These are phyloP conservation scores for Parmales sp. DNA, from an alignment of 108 stramenopile genomes.

Conservation along the genomic window DNA sequence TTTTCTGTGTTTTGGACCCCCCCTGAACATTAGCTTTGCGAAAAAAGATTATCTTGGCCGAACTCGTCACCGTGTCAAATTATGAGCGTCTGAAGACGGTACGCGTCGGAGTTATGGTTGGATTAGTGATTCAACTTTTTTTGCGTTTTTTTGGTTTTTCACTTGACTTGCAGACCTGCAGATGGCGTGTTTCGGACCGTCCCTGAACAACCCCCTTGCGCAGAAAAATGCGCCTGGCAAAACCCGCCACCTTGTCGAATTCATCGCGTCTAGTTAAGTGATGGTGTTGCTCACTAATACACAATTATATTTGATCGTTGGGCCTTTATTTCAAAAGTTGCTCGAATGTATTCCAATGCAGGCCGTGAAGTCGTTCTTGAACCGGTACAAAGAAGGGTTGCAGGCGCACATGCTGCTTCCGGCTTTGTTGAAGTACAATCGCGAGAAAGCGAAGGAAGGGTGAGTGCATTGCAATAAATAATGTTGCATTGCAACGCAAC, in stretches of 20 bases:
- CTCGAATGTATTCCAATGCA: slow-evolving; percentile 49
- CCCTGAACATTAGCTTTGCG: no score
- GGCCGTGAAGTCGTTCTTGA: slow-evolving; percentile 57
- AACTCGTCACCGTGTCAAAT: no score
- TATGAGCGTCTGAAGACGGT: no score
- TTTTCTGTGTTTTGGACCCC: no score
- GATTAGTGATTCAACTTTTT: no score
- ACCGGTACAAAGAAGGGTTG: slow-evolving; percentile 58
- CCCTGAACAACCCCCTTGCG: no score
- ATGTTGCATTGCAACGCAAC: background rate
- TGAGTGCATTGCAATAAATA: slow-evolving; percentile 16
- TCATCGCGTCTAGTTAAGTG: background rate
- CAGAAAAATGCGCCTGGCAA: background rate
- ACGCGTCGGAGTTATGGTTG: no score
- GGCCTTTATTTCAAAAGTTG: slow-evolving; percentile 70
- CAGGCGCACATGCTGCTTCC: slow-evolving; percentile 60
- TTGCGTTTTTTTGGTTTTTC: slow-evolving; percentile 19
- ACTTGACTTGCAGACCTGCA: background rate
- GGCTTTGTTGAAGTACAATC: slow-evolving; percentile 64
- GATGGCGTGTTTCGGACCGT: no score
- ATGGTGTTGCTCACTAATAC: slow-evolving; percentile 60
- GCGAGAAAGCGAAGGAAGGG: slow-evolving; percentile 26
- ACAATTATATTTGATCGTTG: slow-evolving; percentile 52
- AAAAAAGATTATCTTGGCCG: no score
- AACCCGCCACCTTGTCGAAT: background rate